Conservation (phyloP, 106 monocot genomes). For the Dendrobium nobile region DNA sequence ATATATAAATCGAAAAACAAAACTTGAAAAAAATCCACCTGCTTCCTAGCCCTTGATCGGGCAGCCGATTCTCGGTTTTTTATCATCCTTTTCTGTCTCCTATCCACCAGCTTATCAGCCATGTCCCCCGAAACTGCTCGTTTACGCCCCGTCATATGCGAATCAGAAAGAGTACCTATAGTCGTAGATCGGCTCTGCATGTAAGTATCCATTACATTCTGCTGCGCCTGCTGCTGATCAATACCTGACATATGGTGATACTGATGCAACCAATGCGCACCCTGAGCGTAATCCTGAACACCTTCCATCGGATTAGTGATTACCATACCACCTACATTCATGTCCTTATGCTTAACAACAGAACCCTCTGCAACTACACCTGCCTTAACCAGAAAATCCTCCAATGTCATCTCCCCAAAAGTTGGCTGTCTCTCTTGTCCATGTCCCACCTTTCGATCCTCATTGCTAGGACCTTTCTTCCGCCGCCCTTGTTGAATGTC, state of each 20-base stretch:
- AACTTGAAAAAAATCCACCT: constrained; percentile 30
- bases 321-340: constrained; percentile 2
- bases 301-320: constrained; percentile 15
- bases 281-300: constrained; percentile 12
- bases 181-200: constrained; percentile 17
- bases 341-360: constrained; percentile 10
- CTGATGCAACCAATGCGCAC: constrained; percentile 29
- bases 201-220: constrained; percentile 30
- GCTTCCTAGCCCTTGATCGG: constrained; percentile 93
- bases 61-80: constrained; percentile 96
- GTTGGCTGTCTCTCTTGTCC: constrained; percentile 47
- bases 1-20: not conserved
- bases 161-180: constrained; percentile 33
- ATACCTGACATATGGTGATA: constrained; percentile 30
- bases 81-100: constrained; percentile 95
- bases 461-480: constrained; percentile 10
- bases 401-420: constrained; percentile 78
- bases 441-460: constrained; percentile 11
- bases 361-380: constrained; percentile 45
- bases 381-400: constrained; percentile 72
- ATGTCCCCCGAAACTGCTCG: constrained; percentile 34
- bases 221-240: constrained; percentile 30
- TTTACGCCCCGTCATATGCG: constrained; percentile 44
- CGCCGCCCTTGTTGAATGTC: constrained; percentile 44
- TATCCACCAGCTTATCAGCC: constrained; percentile 59